Conservation (phyloP, 2,329 filamentous ascomycete genomes). For the Fusarium chlamydosporum region DNA sequence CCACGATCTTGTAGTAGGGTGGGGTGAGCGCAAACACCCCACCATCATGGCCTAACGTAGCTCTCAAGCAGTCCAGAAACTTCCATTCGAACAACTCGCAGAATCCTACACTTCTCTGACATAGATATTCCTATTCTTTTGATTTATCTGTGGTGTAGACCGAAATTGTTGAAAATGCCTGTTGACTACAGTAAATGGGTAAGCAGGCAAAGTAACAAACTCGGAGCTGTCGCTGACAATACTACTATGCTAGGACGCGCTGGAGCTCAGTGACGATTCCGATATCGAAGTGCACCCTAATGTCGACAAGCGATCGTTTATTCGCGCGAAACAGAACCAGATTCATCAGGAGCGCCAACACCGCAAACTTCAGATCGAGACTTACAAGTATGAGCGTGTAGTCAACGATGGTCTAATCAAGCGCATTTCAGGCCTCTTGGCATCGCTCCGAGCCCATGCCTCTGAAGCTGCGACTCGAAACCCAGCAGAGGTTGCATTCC, state of each 20-base stretch:
- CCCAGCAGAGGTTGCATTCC: conserved; percentile 88
- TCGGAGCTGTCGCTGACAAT: conserved; percentile 22
- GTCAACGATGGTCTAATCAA: conserved; percentile 92
- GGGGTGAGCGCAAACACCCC: conserved; percentile 46
- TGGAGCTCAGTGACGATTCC: conserved; percentile 98
- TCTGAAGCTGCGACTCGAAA: conserved; percentile 74
- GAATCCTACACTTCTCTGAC: background rate
- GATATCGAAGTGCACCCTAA: conserved; percentile 99
- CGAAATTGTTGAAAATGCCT: conserved; percentile 58
- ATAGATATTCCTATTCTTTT: background rate
- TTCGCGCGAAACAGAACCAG: conserved; percentile 96
- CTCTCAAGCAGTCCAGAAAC: conserved; percentile 48
- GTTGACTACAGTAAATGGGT: conserved; percentile 79
- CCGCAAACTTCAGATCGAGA: conserved; percentile 89
- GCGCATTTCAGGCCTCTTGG: conserved; percentile 85
- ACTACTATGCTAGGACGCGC: conserved; percentile 73
- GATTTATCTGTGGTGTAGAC: background rate
- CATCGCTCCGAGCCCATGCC: conserved; percentile 80
- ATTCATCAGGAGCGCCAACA: conserved; percentile 93
- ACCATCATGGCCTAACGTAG: conserved; percentile 48
- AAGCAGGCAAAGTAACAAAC: conserved; percentile 45
- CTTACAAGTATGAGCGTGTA: conserved; percentile 90
- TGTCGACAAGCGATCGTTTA: conserved; percentile 98
- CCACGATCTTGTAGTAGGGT: conserved; percentile 46
- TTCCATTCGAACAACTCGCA: conserved; percentile 38